phyloP scores from a whole-genome alignment of 2,329 filamentous ascomycete genomes.

The Helminthosporium solani region DNA sequence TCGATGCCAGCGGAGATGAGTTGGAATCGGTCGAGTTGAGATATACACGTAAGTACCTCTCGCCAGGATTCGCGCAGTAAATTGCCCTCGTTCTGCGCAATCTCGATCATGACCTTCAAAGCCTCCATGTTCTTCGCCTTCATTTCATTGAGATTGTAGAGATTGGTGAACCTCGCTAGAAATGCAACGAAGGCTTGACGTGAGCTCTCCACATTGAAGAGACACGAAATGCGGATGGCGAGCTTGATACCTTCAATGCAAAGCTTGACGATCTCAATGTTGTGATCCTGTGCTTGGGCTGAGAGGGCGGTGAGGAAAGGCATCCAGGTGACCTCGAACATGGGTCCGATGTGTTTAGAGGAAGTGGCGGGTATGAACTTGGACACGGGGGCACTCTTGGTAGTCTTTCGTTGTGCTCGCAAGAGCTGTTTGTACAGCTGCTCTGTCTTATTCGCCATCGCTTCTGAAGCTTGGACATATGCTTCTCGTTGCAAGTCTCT shows the following conservation, averaged over 20 bases:
- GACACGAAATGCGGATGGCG: conserved; percentile 86
- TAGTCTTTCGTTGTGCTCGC: conserved; percentile 80
- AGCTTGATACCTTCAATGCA: conserved; percentile 96
- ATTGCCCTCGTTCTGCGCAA: conserved; percentile 91
- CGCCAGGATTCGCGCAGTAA: conserved; percentile 88
- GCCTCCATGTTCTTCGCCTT: conserved; percentile 95
- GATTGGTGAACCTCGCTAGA: conserved; percentile 87
- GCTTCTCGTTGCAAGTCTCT: conserved; percentile 90
- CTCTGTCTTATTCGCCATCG: conserved; percentile 78
- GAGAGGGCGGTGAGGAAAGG: conserved; percentile 94
- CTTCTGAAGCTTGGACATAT: conserved; percentile 91
- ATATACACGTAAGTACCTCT: conserved; percentile 91
- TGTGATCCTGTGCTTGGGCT: conserved; percentile 90
- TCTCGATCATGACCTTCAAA: conserved; percentile 83
- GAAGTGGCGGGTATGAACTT: conserved; percentile 90
- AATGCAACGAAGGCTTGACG: conserved; percentile 93
- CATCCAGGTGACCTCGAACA: conserved; percentile 99
- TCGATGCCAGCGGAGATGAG: conserved; percentile 93
- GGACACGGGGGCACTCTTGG: conserved; percentile 65
- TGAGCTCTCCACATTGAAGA: conserved; percentile 91
- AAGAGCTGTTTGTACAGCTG: conserved; percentile 94
- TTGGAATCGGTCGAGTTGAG: conserved; percentile 91
- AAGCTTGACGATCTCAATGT: conserved; percentile 84
- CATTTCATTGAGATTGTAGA: conserved; percentile 95
- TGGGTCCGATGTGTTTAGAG: conserved; percentile 90